phyloP scores from a whole-genome alignment of 2,329 filamentous ascomycete species.

The Neodidymelliopsis sp. region DNA sequence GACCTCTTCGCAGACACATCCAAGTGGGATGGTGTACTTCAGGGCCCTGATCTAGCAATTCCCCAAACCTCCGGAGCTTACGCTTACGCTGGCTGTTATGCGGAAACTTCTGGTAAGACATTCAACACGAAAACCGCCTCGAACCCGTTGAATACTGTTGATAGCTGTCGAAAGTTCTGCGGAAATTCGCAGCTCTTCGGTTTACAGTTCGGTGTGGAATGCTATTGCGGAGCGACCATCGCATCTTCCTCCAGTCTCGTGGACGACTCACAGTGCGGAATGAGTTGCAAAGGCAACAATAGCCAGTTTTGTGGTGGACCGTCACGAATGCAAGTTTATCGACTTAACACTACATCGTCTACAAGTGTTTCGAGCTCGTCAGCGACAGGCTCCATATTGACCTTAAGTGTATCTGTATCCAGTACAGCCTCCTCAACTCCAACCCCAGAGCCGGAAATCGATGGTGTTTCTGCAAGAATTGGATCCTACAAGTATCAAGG shows the following conservation, averaged over 20 bases:
- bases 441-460: background rate
- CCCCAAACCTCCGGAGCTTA: slow-evolving; percentile 22
- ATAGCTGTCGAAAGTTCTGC: slow-evolving; percentile 32
- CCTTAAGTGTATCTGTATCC: no score
- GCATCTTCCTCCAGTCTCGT: slow-evolving; percentile 4
- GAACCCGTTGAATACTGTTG: slow-evolving; percentile 13
- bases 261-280: slow-evolving; percentile 6
- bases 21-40: slow-evolving; percentile 30
- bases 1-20: slow-evolving; percentile 49
- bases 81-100: slow-evolving; percentile 21
- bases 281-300: slow-evolving; percentile 15
- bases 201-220: slow-evolving; percentile 39
- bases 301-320: slow-evolving; percentile 16
- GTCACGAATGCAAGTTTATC: slow-evolving; percentile 16
- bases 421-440: background rate
- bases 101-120: slow-evolving; percentile 19
- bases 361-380: background rate
- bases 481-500: slow-evolving; percentile 2
- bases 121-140: slow-evolving; percentile 11
- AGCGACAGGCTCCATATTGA: background rate
- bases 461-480: slow-evolving; percentile 3
- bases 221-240: slow-evolving; percentile 13
- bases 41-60: slow-evolving; percentile 25
- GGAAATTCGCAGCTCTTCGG: slow-evolving; percentile 39
- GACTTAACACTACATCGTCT: background rate